A percentile compares a stretch with the other conserved stretches of the same genome.
These are phyloP conservation scores for Ganoderma resinaceum DNA, from an alignment of 1,284 basidiomycete genomes.

Conservation along the genomic window DNA sequence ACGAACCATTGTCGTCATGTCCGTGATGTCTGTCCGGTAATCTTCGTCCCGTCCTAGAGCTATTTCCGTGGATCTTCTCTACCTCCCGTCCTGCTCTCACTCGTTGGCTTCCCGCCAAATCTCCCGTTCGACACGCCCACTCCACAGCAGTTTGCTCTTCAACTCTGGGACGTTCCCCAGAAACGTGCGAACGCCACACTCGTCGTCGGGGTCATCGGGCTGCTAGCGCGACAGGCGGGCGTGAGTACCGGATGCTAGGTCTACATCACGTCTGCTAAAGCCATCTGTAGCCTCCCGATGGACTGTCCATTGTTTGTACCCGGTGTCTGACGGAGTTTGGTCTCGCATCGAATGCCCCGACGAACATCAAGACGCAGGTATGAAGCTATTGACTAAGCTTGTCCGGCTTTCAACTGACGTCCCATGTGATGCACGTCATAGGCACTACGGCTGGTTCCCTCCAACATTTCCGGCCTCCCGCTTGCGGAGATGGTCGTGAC, in stretches of 20 bases:
- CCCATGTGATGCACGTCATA: constrained; percentile 36
- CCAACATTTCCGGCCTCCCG: constrained; percentile 60
- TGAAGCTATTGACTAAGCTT: constrained; percentile 2
- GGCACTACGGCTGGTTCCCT: constrained; percentile 73
- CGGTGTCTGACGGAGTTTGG: constrained; percentile 89
- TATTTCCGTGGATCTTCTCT: constrained; percentile 95
- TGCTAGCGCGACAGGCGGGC: constrained; percentile 78
- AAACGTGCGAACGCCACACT: constrained; percentile 83
- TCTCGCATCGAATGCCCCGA: constrained; percentile 92
- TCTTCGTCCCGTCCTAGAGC: constrained; percentile 62
- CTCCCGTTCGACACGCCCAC: constrained; percentile 69
- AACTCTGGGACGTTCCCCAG: constrained; percentile 86
- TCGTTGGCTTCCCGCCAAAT: constrained; percentile 86
- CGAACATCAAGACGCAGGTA: constrained; percentile 86
- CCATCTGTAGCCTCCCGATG: constrained; percentile 56
- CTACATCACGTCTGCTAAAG: neutral
- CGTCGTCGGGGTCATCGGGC: constrained; percentile 81
- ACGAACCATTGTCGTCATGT: constrained; percentile 37
- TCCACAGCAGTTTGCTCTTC: constrained; percentile 93
- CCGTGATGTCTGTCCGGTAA: constrained; percentile 13
- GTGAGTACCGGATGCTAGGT: constrained; percentile 47
- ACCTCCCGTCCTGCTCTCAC: constrained; percentile 89
- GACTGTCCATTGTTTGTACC: constrained; percentile 64
- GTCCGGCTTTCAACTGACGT: neutral
- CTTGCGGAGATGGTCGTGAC: constrained; percentile 70